Evolutionary conservation across 1,139 yeast genomes (phyloP).

Genomic region (Lodderomyces metapsilosis): DNA sequence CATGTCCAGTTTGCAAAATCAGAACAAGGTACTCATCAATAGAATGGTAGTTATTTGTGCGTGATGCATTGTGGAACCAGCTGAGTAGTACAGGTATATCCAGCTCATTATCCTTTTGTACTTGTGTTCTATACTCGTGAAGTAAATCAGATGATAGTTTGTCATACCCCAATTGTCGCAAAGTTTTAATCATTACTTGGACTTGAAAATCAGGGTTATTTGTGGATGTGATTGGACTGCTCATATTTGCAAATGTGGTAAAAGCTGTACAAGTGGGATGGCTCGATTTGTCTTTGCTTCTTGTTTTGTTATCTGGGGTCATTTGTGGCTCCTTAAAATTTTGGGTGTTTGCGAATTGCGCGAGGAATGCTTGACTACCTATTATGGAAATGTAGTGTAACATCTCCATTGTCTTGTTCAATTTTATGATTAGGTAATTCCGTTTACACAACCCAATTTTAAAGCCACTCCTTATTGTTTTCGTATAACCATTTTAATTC

Average conservation of each 20-base stretch:
- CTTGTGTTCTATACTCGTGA: slow-evolving; percentile 4
- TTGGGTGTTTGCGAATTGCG: too few species aligned
- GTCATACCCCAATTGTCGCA: slow-evolving; percentile 30
- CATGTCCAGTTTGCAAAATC: not conserved
- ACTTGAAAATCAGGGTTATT: slow-evolving; percentile 24
- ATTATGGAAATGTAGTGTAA: too few species aligned
- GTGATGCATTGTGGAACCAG: slow-evolving; percentile 25
- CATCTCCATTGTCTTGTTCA: too few species aligned
- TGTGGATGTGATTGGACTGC: slow-evolving; percentile 19
- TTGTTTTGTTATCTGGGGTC: not conserved
- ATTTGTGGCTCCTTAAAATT: not conserved
- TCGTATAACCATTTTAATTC: too few species aligned
- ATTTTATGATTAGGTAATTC: too few species aligned
- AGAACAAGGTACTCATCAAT: slow-evolving; percentile 16
- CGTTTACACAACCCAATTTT: too few species aligned
- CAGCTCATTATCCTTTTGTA: slow-evolving; percentile 7
- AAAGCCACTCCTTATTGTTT: not conserved
- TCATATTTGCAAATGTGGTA: not conserved
- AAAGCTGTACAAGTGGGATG: too few species aligned
- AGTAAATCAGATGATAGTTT: slow-evolving; percentile 14
- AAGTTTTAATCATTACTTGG: slow-evolving; percentile 31
- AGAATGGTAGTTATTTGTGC: slow-evolving; percentile 23
- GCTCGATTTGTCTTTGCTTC: too few species aligned
- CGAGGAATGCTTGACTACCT: too few species aligned
- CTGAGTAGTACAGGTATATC: slow-evolving; percentile 14